Base-by-base conservation (phyloP, 805 yeast genomes). In the Schwanniomyces vanrijiae region DNA sequence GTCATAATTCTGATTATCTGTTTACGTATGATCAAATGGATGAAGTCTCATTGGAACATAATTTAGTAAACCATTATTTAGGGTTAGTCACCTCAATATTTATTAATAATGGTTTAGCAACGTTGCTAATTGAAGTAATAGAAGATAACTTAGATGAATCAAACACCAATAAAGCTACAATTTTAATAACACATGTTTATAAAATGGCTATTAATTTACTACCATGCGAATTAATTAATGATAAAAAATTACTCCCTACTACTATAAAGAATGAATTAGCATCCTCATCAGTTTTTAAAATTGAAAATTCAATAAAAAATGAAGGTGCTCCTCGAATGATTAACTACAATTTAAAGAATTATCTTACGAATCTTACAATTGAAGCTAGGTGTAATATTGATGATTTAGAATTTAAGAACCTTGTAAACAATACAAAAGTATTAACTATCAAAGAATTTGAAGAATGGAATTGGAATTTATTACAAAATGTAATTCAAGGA, bases 401-500 rank as follows among this genome's bases (percentile, higher is more conserved):
- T 55, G 96, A 89, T 43, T 52, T 70, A 0, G 84, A 83, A 45
- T 80, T 91, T 58, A 83, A 85, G 53, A 75, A 77, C 45, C 70
- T 88, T 67, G 73, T 94, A 5, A 68, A 71, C 24, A 84, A 84
- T 41, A 82, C 96, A 0, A 83, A 77, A 52, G 90, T 94, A 1
- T 64, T 90, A 34, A 77, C 85, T 4, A 83, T 95, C 0, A 94
- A 92, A 59, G 88, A 84, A 45, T 90, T 77, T 59, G 71, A 82
- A 1, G 82, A 81, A 43, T 94, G 99, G 99, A 84, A 90, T 58
- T 91, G 97, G 96, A 80, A 77, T 21, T 69, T 84, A 1, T 71
- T 94, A 0, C 69, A 79, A 14, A 86, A 83, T 48, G 67, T 94
- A n/a, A 77, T 90, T 55, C 84, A 79, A 54, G 97, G 97, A 0